Evolutionary conservation across 495 filamentous ascomycete species (phyloP).

Genomic region (Penicillium pancosmium): DNA sequence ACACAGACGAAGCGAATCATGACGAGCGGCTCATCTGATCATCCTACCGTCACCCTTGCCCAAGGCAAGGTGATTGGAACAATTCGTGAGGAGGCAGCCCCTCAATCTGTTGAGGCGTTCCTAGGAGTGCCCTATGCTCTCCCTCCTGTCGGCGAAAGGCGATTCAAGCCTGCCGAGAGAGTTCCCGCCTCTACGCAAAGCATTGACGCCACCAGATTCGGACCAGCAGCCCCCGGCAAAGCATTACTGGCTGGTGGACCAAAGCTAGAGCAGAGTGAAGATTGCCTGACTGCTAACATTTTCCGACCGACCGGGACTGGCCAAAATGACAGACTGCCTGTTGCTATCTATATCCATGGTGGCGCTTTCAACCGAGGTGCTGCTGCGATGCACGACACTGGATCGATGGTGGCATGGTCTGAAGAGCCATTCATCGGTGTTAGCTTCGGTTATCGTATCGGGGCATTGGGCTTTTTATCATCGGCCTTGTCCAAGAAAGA

Average conservation of each 20-base stretch:
- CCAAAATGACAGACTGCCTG: slow-evolving; percentile 48
- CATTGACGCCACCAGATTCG: slow-evolving; percentile 47
- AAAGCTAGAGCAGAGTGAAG: slow-evolving; percentile 47
- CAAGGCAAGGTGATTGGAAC: slow-evolving; percentile 60
- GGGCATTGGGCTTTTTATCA: slow-evolving; percentile 66
- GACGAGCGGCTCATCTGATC: slow-evolving; percentile 10
- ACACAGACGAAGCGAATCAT: background rate
- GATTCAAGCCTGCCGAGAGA: slow-evolving; percentile 53
- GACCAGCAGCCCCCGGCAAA: slow-evolving; percentile 31
- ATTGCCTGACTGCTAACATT: slow-evolving; percentile 57
- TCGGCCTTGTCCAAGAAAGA: slow-evolving; percentile 52
- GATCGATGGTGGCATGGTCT: slow-evolving; percentile 59
- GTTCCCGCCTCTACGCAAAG: slow-evolving; percentile 35
- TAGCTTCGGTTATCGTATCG: slow-evolving; percentile 63
- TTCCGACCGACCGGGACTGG: slow-evolving; percentile 44
- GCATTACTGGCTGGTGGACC: slow-evolving; percentile 25
- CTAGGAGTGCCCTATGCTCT: slow-evolving; percentile 64
- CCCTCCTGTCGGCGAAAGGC: slow-evolving; percentile 54
- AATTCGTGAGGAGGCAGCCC: slow-evolving; percentile 38
- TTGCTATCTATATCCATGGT: slow-evolving; percentile 56
- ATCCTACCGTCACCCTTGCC: slow-evolving; percentile 42
- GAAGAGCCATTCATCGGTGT: slow-evolving; percentile 58
- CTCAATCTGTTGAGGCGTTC: slow-evolving; percentile 57
- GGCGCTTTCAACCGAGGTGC: slow-evolving; percentile 43
- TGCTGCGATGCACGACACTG: slow-evolving; percentile 41